phyloP scores from a whole-genome alignment of 257 asterid genomes.

The Oldenlandia corymbosa region DNA sequence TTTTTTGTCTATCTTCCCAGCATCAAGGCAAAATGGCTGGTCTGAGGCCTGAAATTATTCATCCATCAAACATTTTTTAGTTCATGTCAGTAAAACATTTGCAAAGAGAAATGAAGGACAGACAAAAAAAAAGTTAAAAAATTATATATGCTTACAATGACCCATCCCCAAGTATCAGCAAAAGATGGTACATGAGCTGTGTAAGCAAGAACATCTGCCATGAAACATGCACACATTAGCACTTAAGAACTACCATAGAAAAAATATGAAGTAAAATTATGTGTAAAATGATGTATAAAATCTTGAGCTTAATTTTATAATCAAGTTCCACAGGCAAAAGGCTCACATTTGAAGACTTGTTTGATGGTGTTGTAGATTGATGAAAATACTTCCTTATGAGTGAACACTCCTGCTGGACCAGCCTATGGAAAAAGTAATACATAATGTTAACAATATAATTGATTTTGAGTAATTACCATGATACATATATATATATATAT shows the following conservation, averaged over 20 bases:
- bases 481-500: background rate
- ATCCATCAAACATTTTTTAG: background rate
- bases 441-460: too few species aligned
- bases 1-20: conserved; percentile 74
- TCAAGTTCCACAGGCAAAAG: too few species aligned
- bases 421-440: conserved; percentile 44
- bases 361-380: conserved; percentile 85
- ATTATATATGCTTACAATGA: conserved; percentile 47
- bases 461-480: too few species aligned
- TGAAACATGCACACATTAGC: background rate
- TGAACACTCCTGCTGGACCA: conserved; percentile 94
- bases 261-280: too few species aligned
- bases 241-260: too few species aligned
- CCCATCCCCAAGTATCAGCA: conserved; percentile 99
- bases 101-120: background rate
- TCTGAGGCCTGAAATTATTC: conserved; percentile 68
- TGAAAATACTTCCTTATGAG: conserved; percentile 89
- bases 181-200: conserved; percentile 97
- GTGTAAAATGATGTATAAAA: too few species aligned
- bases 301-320: too few species aligned
- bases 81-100: background rate
- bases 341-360: conserved; percentile 89
- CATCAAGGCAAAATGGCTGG: conserved; percentile 69
- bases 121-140: too few species aligned
- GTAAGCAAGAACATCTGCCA: conserved; percentile 80